Base-by-base conservation (phyloP, 2,329 filamentous ascomycete species). In the Trichoderma sp. region DNA sequence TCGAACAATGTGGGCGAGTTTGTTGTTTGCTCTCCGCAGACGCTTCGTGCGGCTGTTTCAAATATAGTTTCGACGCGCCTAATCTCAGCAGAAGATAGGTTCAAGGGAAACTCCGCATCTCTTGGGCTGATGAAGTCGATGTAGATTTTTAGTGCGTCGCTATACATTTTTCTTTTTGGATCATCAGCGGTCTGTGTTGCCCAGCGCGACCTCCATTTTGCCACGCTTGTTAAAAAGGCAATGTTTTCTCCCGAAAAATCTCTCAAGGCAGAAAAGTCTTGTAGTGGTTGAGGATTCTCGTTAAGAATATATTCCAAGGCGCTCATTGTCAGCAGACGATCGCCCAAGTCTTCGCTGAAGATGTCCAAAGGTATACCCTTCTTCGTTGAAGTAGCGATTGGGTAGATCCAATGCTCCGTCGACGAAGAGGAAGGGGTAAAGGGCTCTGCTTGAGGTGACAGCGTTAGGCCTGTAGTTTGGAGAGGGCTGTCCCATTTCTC, bases 191-290 rank as follows among this genome's bases (percentile, higher is more conserved):
- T 31, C 1, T 63, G 56, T 4, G 67, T 63, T 68, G 72, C 40
- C 73, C 74, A 72, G 1, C 75, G 76, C 4, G 74, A 72, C 74
- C 86, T 88, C 86, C 87, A 91, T 61, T 82, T 80, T 0, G 83
- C 79, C 2, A 89, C 83, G 24, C 81, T 79, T 16, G 83, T 87
- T 2, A 91, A 79, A 76, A 91, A 91, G 43, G 88, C 85, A 72
- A 91, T 88, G 75, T 92, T 92, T 76, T 92, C 89, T 13, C 88
- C 89, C 0, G 89, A 91, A 74, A 92, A 91, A 72, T 92, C 89
- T 52, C 85, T 83, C 0, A 86, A 81, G 0, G 89, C 89, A 0
- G 89, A 89, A 75, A 90, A 92, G 60, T 87, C 79, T 68, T 89
- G 87, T 0, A 92, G 82, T 0, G 87, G 86, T 1, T 83, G 81